Conservation (phyloP, 306 rosid genomes). For the Cucurbita maxima region DNA sequence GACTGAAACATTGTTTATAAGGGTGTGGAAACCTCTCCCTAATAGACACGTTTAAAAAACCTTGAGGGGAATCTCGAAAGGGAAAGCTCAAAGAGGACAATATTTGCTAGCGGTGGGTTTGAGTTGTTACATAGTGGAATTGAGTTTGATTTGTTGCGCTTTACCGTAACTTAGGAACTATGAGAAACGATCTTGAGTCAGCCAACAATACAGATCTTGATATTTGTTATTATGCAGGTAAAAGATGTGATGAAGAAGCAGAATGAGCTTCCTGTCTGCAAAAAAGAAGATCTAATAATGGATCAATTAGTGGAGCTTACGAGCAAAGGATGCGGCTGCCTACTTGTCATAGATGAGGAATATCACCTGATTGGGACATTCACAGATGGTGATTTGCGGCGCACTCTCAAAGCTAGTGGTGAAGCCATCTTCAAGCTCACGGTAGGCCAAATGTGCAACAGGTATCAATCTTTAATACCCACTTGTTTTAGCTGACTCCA, state of each 20-base stretch:
- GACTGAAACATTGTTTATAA: too few relatives aligned
- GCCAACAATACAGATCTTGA: background rate
- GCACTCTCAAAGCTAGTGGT: slow-evolving; percentile 82
- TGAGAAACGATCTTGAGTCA: background rate
- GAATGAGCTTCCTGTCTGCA: slow-evolving; percentile 81
- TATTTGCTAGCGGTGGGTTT: too few relatives aligned
- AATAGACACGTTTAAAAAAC: too few relatives aligned
- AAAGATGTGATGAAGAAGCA: slow-evolving; percentile 85
- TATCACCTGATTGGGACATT: slow-evolving; percentile 69
- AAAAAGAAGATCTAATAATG: slow-evolving; percentile 77
- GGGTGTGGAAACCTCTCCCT: too few relatives aligned
- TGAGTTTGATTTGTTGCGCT: background rate
- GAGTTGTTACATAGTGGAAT: background rate
- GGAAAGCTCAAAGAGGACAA: too few relatives aligned
- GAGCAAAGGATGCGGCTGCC: slow-evolving; percentile 86
- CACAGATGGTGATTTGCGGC: slow-evolving; percentile 91
- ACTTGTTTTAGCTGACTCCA: background rate
- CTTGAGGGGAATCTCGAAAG: too few relatives aligned
- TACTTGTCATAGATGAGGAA: slow-evolving; percentile 58
- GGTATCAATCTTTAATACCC: slow-evolving; percentile 24
- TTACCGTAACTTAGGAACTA: background rate
- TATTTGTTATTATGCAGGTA: slow-evolving; percentile 28
- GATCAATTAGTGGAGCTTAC: slow-evolving; percentile 81
- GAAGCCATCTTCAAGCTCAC: slow-evolving; percentile 86
- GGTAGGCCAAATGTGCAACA: slow-evolving; percentile 85